Percentiles rank a stretch among this genome's conserved stretches.
These are phyloP conservation scores for Aulographum hederae DNA, from an alignment of 2,329 filamentous ascomycete genomes.

Conservation along the genomic window DNA sequence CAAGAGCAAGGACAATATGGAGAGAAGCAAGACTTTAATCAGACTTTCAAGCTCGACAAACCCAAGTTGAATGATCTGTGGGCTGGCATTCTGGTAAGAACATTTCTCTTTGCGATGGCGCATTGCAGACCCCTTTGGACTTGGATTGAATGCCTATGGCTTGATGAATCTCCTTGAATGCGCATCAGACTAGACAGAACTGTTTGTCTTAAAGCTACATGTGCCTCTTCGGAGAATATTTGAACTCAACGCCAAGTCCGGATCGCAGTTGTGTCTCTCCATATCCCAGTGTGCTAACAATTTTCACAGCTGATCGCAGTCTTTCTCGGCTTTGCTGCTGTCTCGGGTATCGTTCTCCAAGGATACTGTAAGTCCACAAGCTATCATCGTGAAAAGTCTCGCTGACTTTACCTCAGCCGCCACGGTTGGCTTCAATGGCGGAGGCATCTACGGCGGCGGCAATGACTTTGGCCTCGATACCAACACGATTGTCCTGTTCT, in stretches of 20 bases:
- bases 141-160: not conserved
- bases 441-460: slow-evolving; percentile 51
- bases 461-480: slow-evolving; percentile 56
- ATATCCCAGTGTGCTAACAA: slow-evolving; percentile 1
- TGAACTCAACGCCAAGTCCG: too few relatives aligned
- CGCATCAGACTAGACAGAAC: too few relatives aligned
- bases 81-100: slow-evolving; percentile 56
- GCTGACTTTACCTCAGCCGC: too few relatives aligned
- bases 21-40: slow-evolving; percentile 45
- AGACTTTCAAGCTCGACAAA: slow-evolving; percentile 63
- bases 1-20: slow-evolving; percentile 12
- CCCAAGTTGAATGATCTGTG: slow-evolving; percentile 87
- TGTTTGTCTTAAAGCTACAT: too few relatives aligned
- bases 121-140: slow-evolving; percentile 9
- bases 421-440: slow-evolving; percentile 44
- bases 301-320: slow-evolving; percentile 43
- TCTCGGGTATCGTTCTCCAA: slow-evolving; percentile 58
- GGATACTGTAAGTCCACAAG: too few relatives aligned
- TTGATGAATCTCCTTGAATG: too few relatives aligned
- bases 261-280: not conserved
- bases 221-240: too few relatives aligned
- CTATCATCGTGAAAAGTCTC: too few relatives aligned
- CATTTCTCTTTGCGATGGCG: slow-evolving; percentile 4
- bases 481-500: slow-evolving; percentile 74
- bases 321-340: slow-evolving; percentile 54